phyloP scores from a whole-genome alignment of 371 early-diverging fungal species.

The Mucor plumbeus region DNA sequence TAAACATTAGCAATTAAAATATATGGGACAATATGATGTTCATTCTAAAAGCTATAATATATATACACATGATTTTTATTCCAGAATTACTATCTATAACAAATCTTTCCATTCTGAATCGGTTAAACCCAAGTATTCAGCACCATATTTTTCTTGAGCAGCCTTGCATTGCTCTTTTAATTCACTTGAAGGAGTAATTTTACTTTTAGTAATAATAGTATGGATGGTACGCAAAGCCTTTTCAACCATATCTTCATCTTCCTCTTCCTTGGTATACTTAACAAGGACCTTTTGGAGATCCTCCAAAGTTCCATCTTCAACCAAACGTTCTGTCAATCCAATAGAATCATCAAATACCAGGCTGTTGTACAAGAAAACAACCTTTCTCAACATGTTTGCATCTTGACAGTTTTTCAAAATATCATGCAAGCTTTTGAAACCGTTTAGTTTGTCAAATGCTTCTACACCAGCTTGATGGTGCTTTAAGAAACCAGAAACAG shows the following conservation, averaged over 20 bases:
- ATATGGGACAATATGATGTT: background rate
- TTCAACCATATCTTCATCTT: conserved; percentile 74
- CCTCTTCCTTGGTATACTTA: conserved; percentile 47
- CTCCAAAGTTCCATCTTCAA: conserved; percentile 46
- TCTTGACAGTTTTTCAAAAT: conserved; percentile 55
- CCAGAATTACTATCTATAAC: conserved; percentile 9
- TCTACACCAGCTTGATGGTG: conserved; percentile 67
- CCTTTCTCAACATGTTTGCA: conserved; percentile 56
- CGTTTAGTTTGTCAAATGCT: conserved; percentile 61
- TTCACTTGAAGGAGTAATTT: conserved; percentile 25
- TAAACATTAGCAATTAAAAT: too few species aligned
- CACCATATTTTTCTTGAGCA: conserved; percentile 48
- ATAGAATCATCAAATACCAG: conserved; percentile 59
- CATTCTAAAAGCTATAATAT: background rate
- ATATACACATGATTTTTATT: conserved; percentile 1
- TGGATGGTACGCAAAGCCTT: conserved; percentile 57
- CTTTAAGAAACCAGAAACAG: conserved; percentile 78
- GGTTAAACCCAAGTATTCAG: conserved; percentile 46
- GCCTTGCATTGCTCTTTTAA: conserved; percentile 40
- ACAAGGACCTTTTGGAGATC: conserved; percentile 43
- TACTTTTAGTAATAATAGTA: conserved; percentile 37
- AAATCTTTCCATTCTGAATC: conserved; percentile 56
- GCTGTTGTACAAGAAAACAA: conserved; percentile 67
- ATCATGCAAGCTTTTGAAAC: conserved; percentile 53
- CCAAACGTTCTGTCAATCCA: conserved; percentile 27